Conservation (phyloP, 202 grass and related monocot genomes). For the Bolboschoenoplectus hybrid region DNA sequence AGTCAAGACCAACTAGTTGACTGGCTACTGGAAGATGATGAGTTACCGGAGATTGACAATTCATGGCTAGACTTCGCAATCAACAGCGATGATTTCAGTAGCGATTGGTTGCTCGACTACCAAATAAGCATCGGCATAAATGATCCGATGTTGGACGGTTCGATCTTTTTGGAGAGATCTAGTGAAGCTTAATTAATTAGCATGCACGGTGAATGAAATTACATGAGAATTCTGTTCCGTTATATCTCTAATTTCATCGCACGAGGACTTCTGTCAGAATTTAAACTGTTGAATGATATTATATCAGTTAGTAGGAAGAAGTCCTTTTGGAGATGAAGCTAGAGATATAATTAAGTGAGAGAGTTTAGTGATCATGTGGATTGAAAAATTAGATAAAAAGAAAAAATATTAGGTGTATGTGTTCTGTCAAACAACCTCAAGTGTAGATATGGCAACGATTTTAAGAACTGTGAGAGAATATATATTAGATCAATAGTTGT, state of each 20-base stretch:
- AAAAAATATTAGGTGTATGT: conserved; percentile 27
- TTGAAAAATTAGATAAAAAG: conserved; percentile 15
- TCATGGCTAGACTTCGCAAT: conserved; percentile 54
- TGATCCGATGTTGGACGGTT: conserved; percentile 43
- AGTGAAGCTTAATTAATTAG: conserved; percentile 21
- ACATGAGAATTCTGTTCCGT: neutral
- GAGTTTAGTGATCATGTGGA: conserved; percentile 22
- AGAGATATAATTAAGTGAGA: neutral
- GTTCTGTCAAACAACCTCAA: conserved; percentile 16
- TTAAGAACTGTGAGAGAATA: neutral
- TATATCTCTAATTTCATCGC: conserved; percentile 1
- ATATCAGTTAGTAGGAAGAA: neutral
- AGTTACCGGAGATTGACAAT: conserved; percentile 55
- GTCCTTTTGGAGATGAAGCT: neutral
- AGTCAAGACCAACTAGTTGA: conserved; percentile 60
- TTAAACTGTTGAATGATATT: neutral
- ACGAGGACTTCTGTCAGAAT: neutral
- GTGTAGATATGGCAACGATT: conserved; percentile 28
- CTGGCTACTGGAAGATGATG: conserved; percentile 68
- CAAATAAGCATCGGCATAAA: conserved; percentile 53
- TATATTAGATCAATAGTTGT: conserved; percentile 14
- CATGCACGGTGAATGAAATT: neutral
- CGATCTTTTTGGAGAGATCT: conserved; percentile 44
- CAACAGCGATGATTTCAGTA: conserved; percentile 44
- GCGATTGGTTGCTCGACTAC: conserved; percentile 79